Base-by-base conservation (phyloP, 176 grass and related monocot genomes). In the Ananas comosus region DNA sequence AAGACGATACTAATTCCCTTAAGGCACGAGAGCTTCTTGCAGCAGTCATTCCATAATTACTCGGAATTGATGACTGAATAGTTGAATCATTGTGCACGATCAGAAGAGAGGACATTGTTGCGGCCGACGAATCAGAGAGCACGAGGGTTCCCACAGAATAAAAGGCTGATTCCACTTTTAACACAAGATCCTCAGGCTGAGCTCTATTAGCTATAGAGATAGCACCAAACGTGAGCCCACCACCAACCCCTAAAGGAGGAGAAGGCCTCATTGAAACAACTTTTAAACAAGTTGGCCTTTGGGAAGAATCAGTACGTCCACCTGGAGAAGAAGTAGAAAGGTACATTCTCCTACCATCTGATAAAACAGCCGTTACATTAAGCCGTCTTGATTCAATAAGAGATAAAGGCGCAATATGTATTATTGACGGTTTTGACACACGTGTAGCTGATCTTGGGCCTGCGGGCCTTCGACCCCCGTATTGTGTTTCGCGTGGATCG, bases 31-130 rank as follows among this genome's bases (percentile, higher is more conserved):
- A 83, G 68, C 80, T 87, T 90, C 93, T 97, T 42, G 33, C 33
- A 66, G 86, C 73, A 80, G 81, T 33, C 58, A 80, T 81, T 68
- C 86, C 89, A n/a, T 85, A 87, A 25, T 83, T 87, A 71, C 77
- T 82, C 28, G 92, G 73, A 76, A 86, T 61, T 74, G 86, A 80
- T 85, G 76, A 70, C 52, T 92, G 93, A 19, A 85, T 70, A 68
- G 89, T 91, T 70, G 89, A 92, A 97, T 97, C 93, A 75, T 79
- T 89, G 80, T 90, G 90, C 80, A 97, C 89, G 65, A 88, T 83
- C 70, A 92, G 80, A 65, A 97, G 85, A 68, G 93, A 92, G 61
- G 89, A 92, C 79, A 85, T 83, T 76, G 76, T 70, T 63, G 86
- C 79, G 69, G 89, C 79, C 61, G 93, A 90, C 66, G 89, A 97